Percentiles rank a stretch among this genome's conserved stretches.
These are phyloP conservation scores for Debaryomyces singareniensis DNA, from an alignment of 1,139 yeast genomes.

Conservation along the genomic window DNA sequence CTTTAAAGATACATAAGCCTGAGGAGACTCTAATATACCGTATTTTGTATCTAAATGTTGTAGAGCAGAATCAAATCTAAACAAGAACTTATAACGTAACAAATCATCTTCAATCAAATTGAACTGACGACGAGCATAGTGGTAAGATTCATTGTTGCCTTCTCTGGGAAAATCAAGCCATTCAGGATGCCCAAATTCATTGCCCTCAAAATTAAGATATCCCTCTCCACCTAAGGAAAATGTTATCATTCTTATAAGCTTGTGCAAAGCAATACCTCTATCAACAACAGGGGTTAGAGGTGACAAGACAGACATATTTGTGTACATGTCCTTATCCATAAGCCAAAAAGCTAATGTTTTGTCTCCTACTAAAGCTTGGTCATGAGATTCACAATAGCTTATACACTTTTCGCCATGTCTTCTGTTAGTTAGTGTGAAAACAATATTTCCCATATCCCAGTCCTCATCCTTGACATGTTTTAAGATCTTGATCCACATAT, in stretches of 20 bases:
- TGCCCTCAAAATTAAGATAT: conserved; percentile 91
- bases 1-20: conserved; percentile 83
- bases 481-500: conserved; percentile 94
- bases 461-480: conserved; percentile 82
- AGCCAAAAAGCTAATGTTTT: conserved; percentile 96
- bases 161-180: conserved; percentile 96
- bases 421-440: conserved; percentile 79
- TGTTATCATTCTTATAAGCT: conserved; percentile 80
- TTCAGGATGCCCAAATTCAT: conserved; percentile 98
- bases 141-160: conserved; percentile 84
- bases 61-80: conserved; percentile 78
- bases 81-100: conserved; percentile 71
- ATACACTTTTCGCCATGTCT: conserved; percentile 86
- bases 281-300: conserved; percentile 74
- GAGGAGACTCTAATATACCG: conserved; percentile 69
- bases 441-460: conserved; percentile 84
- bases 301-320: conserved; percentile 78
- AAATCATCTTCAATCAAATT: conserved; percentile 74
- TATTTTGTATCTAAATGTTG: conserved; percentile 65
- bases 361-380: conserved; percentile 96
- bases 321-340: conserved; percentile 98
- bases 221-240: conserved; percentile 95
- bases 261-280: conserved; percentile 86
- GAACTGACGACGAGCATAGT: conserved; percentile 93
- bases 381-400: conserved; percentile 93